A percentile compares a stretch with the other conserved stretches of the same genome.
These are phyloP conservation scores for Chalaropsis ovoidea DNA, from an alignment of 2,329 filamentous ascomycete genomes.

Conservation along the genomic window DNA sequence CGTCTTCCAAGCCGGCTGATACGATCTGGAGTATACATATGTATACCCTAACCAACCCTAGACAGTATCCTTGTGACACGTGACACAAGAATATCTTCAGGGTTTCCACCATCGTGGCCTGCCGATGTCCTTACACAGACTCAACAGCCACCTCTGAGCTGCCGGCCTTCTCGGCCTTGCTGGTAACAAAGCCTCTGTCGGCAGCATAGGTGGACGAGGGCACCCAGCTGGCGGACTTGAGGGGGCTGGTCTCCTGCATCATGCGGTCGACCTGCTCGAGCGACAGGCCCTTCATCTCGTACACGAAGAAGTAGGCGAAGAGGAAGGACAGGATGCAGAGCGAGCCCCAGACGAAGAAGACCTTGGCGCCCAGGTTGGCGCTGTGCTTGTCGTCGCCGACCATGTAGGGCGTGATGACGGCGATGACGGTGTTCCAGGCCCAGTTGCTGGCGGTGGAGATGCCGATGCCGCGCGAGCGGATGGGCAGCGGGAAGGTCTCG, in stretches of 20 bases:
- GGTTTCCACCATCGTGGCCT: neutral
- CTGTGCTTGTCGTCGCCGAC: constrained; percentile 43
- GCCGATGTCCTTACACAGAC: neutral
- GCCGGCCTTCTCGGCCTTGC: constrained; percentile 18
- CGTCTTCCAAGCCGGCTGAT: neutral
- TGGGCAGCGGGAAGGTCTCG: constrained; percentile 82
- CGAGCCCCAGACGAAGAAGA: constrained; percentile 67
- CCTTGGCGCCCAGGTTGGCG: constrained; percentile 57
- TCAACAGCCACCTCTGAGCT: constrained; percentile 10
- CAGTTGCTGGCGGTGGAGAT: constrained; percentile 84
- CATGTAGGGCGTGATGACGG: constrained; percentile 66
- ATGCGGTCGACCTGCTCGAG: constrained; percentile 77
- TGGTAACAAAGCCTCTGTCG: constrained; percentile 29
- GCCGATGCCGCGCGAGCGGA: constrained; percentile 77
- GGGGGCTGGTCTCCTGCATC: constrained; percentile 75
- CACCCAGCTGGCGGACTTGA: constrained; percentile 66
- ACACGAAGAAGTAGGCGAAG: constrained; percentile 64
- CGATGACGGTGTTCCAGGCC: constrained; percentile 71
- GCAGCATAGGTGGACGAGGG: constrained; percentile 59
- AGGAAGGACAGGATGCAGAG: constrained; percentile 51
- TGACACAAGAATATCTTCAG: neutral
- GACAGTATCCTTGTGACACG: neutral
- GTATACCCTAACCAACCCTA: neutral
- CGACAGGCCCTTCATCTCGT: constrained; percentile 65
- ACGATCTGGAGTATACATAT: neutral